A percentile compares a stretch with the other conserved stretches of the same genome.
phyloP scores from a whole-genome alignment of 1,284 basidiomycete species.

The Fomitopsis palustris region DNA sequence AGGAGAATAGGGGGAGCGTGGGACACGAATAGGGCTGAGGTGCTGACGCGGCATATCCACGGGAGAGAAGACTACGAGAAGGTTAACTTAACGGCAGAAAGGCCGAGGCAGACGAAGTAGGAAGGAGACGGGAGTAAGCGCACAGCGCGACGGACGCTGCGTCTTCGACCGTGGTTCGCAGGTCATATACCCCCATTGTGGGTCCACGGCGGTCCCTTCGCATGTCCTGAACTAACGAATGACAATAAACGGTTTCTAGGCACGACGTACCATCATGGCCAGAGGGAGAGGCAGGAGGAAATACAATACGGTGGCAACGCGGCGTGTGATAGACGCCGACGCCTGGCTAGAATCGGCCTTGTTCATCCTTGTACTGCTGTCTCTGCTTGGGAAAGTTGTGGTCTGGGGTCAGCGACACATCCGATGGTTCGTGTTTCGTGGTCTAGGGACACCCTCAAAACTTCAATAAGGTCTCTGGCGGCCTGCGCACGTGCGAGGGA shows the following conservation, averaged over 20 bases:
- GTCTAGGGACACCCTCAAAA: background rate
- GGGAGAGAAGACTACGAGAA: background rate
- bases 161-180: background rate
- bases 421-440: background rate
- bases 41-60: conserved; percentile 15
- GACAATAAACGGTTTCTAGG: conserved; percentile 12
- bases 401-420: background rate
- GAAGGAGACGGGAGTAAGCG: conserved; percentile 10
- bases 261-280: background rate
- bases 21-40: conserved; percentile 13
- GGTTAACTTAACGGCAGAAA: conserved; percentile 10
- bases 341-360: background rate
- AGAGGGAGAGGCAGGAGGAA: background rate
- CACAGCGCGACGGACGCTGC: conserved; percentile 7
- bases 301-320: conserved; percentile 4
- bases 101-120: conserved; percentile 13
- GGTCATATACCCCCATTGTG: conserved; percentile 14
- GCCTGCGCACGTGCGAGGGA: no score
- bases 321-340: background rate
- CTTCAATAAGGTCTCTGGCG: no score
- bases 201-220: conserved; percentile 9
- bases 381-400: background rate
- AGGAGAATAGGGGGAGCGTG: conserved; percentile 8
- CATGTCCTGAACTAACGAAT: background rate
- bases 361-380: background rate